Conservation (phyloP, 805 yeast species). For the Scheffersomyces stipitis region DNA sequence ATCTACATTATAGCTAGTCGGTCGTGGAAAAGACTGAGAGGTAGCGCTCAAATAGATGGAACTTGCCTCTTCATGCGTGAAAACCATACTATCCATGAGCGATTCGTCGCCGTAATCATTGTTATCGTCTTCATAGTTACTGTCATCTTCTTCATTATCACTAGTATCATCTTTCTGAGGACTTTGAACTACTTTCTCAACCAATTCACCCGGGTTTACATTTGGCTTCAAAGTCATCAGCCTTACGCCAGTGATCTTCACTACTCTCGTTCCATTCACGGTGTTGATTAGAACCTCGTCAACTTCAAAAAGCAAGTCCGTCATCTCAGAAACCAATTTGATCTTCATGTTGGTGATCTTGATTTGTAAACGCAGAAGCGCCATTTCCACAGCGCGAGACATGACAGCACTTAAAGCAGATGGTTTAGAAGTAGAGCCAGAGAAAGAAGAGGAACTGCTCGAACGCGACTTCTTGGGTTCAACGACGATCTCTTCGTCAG, state of each 20-base stretch:
- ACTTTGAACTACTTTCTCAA: neutral
- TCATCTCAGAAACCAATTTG: constrained; percentile 48
- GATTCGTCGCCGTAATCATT: constrained; percentile 41
- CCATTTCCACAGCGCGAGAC: constrained; percentile 66
- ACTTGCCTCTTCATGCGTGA: constrained; percentile 67
- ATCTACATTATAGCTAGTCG: neutral
- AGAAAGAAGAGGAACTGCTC: constrained; percentile 12
- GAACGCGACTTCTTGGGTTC: constrained; percentile 5
- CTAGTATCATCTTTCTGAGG: constrained; percentile 1
- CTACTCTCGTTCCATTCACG: constrained; percentile 46
- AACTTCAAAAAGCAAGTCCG: constrained; percentile 33
- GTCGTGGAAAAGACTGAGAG: constrained; percentile 43
- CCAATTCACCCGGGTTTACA: constrained; percentile 27
- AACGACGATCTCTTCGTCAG: constrained; percentile 8
- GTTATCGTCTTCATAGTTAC: constrained; percentile 21
- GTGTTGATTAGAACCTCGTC: constrained; percentile 36
- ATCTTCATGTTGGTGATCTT: constrained; percentile 47
- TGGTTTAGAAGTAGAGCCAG: constrained; percentile 14
- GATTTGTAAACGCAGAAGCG: constrained; percentile 59
- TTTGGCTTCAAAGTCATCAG: constrained; percentile 43
- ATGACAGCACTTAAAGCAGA: constrained; percentile 55
- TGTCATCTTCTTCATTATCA: constrained; percentile 7
- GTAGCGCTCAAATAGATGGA: constrained; percentile 84
- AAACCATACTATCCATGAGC: constrained; percentile 58
- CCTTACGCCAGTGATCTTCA: constrained; percentile 39